These are phyloP conservation scores for Hericium alpestre DNA, from an alignment of 768 basidiomycete genomes.

Conservation along the genomic window DNA sequence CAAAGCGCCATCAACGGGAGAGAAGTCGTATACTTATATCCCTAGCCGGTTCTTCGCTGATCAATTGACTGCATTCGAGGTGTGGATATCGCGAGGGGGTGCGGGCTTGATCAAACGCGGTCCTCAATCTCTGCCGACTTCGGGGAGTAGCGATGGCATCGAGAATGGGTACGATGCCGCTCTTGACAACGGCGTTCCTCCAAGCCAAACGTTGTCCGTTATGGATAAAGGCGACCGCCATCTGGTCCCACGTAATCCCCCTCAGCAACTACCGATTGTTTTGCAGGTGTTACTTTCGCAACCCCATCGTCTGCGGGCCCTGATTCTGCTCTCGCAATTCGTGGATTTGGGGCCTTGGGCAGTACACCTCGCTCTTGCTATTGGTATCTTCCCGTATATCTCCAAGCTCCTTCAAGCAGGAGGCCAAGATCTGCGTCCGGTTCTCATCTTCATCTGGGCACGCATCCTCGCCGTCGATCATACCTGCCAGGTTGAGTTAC, in stretches of 20 bases:
- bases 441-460: constrained; percentile 98
- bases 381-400: constrained; percentile 98
- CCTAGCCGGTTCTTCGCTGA: constrained; percentile 92
- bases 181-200: neutral
- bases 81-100: constrained; percentile 94
- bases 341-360: constrained; percentile 99
- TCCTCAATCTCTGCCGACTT: constrained; percentile 57
- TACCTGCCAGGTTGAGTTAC: constrained; percentile 81
- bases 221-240: constrained; percentile 24
- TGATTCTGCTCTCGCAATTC: constrained; percentile 93
- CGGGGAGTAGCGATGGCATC: constrained; percentile 20
- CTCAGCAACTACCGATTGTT: constrained; percentile 95
- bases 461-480: constrained; percentile 95
- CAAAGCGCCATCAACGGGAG: constrained; percentile 10
- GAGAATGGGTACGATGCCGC: constrained; percentile 20
- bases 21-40: constrained; percentile 60
- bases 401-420: constrained; percentile 93
- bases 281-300: constrained; percentile 95
- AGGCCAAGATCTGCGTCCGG: constrained; percentile 89
- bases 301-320: constrained; percentile 86
- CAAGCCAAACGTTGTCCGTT: neutral
- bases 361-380: constrained; percentile 87
- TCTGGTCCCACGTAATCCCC: constrained; percentile 80
- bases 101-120: constrained; percentile 73
- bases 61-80: constrained; percentile 93